Evolutionary conservation across 768 basidiomycete species (phyloP), one percentile per base, ranked within the genome.

Genomic region (Leccinum broughii): DNA sequence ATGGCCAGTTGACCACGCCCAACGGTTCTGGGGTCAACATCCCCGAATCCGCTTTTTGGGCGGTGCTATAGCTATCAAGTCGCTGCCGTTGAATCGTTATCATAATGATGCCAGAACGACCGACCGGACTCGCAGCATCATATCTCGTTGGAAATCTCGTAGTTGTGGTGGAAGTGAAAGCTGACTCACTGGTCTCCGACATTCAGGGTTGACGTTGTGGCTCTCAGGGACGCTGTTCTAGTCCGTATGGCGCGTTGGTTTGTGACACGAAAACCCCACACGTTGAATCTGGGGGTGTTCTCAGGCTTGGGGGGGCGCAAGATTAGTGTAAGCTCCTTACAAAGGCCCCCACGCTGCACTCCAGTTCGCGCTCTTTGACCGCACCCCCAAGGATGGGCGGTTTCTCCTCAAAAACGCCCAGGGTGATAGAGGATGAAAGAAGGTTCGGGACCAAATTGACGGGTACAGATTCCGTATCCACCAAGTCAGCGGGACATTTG

Each of bases 401-500:
- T 48, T 37, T 37, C 48, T 41, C 28, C 30, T 57, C 55, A 10
- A 37, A 55, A 53, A 15, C 24, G 24, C 30, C 32, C 24, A 51
- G 17, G 15, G 49, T 56, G 32, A 39, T 22, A 24, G 15, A 28
- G 8, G 32, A 15, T 15, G 20, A n/a, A 55, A 41, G 7, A 56
- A 63, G 26, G 48, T 51, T 53, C 39, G 35, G 44, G 7, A 34
- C 9, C 10, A 39, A 44, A 15, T 39, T 14, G 35, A 46, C 30
- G 57, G 65, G 55, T n/a, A 32, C 49, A n/a, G 51, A 55, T 67
- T 60, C 30, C 60, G 68, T 66, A 69, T 62, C 30, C 44, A n/a
- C 55, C 14, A 49, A 41, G 39, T 49, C 24, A 37, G 8, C 51
- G 57, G 30, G 26, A 20, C 59, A 52, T 58, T 58, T 66, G 51